phyloP scores from a whole-genome alignment of 2,329 filamentous ascomycete species.

The Diatrype stigma region DNA sequence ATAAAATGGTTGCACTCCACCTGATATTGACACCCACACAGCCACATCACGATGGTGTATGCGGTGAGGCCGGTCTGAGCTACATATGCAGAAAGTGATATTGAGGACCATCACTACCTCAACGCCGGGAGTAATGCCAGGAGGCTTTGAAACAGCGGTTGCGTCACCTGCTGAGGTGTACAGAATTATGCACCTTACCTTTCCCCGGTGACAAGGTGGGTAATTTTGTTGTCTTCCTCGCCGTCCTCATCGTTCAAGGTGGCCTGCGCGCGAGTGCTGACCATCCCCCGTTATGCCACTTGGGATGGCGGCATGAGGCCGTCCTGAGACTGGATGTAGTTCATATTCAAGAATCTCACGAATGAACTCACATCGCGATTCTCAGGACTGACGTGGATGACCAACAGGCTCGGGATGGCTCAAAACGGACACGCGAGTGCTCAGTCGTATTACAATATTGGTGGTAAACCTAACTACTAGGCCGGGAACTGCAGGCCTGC shows the following conservation, averaged over 20 bases:
- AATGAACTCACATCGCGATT: too few species aligned
- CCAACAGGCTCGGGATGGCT: too few species aligned
- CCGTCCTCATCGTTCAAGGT: slow-evolving; percentile 8
- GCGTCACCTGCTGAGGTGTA: slow-evolving; percentile 20
- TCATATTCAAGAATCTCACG: too few species aligned
- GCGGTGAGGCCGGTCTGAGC: slow-evolving; percentile 18
- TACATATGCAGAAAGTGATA: slow-evolving; percentile 14
- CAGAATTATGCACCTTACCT: slow-evolving; percentile 7
- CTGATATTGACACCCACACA: too few species aligned
- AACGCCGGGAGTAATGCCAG: slow-evolving; percentile 23
- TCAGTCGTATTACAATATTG: too few species aligned
- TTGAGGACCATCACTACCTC: slow-evolving; percentile 9
- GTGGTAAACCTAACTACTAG: too few species aligned
- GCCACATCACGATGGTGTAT: too few species aligned
- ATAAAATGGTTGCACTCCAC: slow-evolving; percentile 16
- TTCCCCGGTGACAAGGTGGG: slow-evolving; percentile 7
- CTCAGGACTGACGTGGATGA: too few species aligned
- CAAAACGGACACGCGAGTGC: too few species aligned
- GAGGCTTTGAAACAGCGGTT: slow-evolving; percentile 23
- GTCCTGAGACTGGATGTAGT: slow-evolving; percentile 18
- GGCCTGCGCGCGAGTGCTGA: slow-evolving; percentile 5
- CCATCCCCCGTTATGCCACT: slow-evolving; percentile 10
- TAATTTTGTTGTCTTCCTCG: slow-evolving; percentile 9
- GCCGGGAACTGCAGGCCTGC: too few species aligned
- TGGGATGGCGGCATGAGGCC: slow-evolving; percentile 22